A percentile compares a stretch with the other conserved stretches of the same genome.
phyloP scores from a whole-genome alignment of 805 yeast genomes.

The Suhomyces sp. region DNA sequence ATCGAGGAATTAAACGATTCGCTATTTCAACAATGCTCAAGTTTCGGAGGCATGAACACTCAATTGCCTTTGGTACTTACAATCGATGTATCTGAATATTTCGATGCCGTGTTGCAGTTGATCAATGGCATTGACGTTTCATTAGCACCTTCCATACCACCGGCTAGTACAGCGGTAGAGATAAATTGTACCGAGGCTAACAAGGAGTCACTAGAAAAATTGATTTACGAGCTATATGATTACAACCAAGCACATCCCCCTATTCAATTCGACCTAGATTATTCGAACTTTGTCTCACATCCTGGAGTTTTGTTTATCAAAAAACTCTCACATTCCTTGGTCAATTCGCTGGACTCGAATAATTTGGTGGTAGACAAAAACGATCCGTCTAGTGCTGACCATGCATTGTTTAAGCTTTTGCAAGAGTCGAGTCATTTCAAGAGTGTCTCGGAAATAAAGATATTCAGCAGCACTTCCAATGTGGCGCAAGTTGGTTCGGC shows the following conservation, averaged over 20 bases:
- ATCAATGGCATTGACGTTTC: background rate
- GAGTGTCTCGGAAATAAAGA: conserved; percentile 20
- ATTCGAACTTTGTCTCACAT: conserved; percentile 39
- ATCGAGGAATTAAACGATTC: conserved; percentile 9
- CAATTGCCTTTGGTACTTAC: conserved; percentile 7
- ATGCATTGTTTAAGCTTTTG: conserved; percentile 25
- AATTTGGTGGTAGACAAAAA: conserved; percentile 3
- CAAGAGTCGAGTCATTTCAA: conserved; percentile 15
- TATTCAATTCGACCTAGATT: conserved; percentile 17
- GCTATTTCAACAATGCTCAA: conserved; percentile 4
- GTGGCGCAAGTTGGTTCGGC: conserved; percentile 3
- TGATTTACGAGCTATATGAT: conserved; percentile 12
- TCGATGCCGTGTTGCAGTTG: background rate
- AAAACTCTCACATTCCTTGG: conserved; percentile 39
- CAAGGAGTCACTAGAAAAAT: conserved; percentile 6
- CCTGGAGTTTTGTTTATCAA: conserved; percentile 61
- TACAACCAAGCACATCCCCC: conserved; percentile 1
- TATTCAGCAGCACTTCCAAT: conserved; percentile 15
- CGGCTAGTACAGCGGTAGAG: background rate
- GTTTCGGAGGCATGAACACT: background rate
- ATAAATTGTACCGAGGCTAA: conserved; percentile 4
- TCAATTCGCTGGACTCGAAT: conserved; percentile 14
- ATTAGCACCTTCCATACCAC: background rate
- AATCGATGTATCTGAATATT: background rate
- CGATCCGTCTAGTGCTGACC: conserved; percentile 16